Conservation (phyloP, 208 protist species). For the Acanthamoeba comandoni region DNA sequence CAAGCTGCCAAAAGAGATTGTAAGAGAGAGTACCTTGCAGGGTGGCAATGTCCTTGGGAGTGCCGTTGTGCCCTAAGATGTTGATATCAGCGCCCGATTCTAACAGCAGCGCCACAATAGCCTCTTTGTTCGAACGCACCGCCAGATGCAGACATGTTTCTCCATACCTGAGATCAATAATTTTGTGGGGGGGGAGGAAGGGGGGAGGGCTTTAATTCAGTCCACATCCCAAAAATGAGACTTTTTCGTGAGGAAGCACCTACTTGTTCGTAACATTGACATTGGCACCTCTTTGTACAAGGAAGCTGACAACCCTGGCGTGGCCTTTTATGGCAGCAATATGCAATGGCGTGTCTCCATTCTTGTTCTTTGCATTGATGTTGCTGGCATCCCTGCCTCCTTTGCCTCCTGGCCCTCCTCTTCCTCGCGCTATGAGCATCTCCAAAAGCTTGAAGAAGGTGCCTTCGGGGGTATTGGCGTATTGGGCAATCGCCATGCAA, state of each 20-base stretch:
- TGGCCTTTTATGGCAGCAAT: constrained; percentile 14
- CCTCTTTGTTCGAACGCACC: constrained; percentile 3
- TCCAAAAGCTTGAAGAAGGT: constrained; percentile 10
- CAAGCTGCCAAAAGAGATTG: no score
- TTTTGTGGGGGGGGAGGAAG: background rate
- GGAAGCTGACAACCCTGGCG: background rate
- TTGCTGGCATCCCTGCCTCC: background rate
- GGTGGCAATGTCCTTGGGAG: constrained; percentile 1
- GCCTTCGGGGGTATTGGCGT: background rate
- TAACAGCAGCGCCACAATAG: background rate
- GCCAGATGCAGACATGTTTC: constrained; percentile 42
- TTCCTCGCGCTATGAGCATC: no score
- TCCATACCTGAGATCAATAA: constrained; percentile 16
- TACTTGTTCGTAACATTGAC: constrained; percentile 50
- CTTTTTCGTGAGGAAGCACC: background rate
- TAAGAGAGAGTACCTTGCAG: no score
- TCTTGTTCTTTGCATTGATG: constrained; percentile 51
- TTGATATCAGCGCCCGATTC: background rate
- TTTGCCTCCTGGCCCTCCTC: no score
- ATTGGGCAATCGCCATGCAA: no score
- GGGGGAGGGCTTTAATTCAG: no score
- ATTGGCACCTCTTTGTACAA: constrained; percentile 47
- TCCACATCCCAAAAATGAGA: background rate
- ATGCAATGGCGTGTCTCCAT: constrained; percentile 66
- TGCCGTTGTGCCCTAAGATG: background rate